Base-by-base conservation (phyloP, 202 grass and related monocot species). In the Hordeum pubiflorum region DNA sequence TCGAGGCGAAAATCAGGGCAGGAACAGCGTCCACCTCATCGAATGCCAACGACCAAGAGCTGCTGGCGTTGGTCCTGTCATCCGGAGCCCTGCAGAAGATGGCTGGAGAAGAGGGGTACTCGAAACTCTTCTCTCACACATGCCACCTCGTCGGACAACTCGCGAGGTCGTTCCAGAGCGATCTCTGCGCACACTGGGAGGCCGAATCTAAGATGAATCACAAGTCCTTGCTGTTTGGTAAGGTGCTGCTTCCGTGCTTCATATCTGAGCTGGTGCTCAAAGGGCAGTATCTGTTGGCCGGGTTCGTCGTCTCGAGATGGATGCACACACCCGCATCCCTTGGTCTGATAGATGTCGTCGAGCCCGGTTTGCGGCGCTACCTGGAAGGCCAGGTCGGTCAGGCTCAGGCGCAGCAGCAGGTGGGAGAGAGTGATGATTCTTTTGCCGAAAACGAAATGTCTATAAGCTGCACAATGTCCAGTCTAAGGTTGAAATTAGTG, bases 261-360 rank as follows among this genome's bases (percentile, higher is more conserved):
- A 76, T 98, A 81, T 95, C 90, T 58, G 86, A 98, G 50, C 50
- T 94, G 38, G 88, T 95, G 64, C 65, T 81, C 33, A 87, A 63
- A 23, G 90, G 88, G 10, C 88, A 98, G 69, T 70, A 85, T 84
- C 74, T 98, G 29, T 72, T 98, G 57, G 92, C 92, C 10, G 88
- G 90, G 62, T 89, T 95, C 75, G 22, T 93, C 71, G 67, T 98
- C 69, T 93, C 87, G 0, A 91, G 64, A 88, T 98, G 96, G 90
- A 98, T 94, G 92, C 96, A 98, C 78, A 93, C 90, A 1, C 88
- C 91, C 56, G 67, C 85, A 31, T 91, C 84, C 40, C 84, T 98
- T 23, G 88, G 88, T 17, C 68, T 98, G 66, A 79, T 98, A 33
- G 95, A 98, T 89, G 81, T 98, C 4, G 34, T 75, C 0, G 88